Percentiles rank a stretch among this genome's conserved stretches.
Conservation (phyloP, 75 land plant genomes). For the Larix kaempferi region DNA sequence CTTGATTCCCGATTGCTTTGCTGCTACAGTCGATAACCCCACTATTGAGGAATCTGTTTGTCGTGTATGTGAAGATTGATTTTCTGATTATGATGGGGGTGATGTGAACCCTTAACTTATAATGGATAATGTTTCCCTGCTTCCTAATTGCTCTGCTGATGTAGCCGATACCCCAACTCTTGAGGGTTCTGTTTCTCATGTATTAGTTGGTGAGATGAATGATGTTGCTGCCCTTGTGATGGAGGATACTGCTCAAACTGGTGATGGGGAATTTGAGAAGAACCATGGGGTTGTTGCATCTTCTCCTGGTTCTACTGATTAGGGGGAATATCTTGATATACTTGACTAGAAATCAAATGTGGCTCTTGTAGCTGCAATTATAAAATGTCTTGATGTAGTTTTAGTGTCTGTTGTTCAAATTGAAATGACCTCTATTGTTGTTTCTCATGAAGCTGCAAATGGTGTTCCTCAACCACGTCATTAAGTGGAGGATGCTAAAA, state of each 20-base stretch:
- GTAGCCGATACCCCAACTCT: background rate
- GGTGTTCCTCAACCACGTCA: background rate
- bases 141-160: slow-evolving; percentile 2
- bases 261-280: background rate
- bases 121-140: background rate
- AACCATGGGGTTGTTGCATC: background rate
- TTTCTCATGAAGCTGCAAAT: slow-evolving; percentile 5
- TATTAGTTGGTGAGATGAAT: background rate
- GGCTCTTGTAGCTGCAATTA: background rate
- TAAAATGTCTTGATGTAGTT: background rate
- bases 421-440: background rate
- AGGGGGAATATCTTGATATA: background rate
- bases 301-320: background rate
- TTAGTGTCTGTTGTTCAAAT: background rate
- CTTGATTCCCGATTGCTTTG: background rate
- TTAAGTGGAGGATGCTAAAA: background rate
- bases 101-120: slow-evolving; percentile 1
- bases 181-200: background rate
- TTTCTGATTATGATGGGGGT: background rate
- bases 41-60: background rate
- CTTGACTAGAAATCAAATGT: slow-evolving; percentile 7
- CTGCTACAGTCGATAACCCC: background rate
- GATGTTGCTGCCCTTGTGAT: background rate
- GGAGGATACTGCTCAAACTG: background rate
- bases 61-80: background rate